Percentiles rank a stretch among this genome's conserved stretches.
Conservation (phyloP, 1,284 basidiomycete species). For the Trametes versicolor region DNA sequence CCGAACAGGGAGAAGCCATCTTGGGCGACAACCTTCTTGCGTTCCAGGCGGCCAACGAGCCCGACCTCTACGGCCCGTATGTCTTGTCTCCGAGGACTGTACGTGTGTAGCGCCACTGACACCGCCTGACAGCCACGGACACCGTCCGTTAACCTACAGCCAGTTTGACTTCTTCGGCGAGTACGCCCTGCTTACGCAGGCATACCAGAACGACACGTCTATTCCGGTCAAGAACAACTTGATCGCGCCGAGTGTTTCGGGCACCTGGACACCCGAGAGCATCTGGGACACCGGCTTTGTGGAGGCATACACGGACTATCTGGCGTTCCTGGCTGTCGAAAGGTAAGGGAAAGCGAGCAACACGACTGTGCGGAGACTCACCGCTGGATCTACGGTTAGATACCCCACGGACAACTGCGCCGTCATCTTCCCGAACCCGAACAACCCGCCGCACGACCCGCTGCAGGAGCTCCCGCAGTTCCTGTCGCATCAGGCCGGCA, state of each 20-base stretch:
- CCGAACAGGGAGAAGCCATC: slow-evolving; percentile 56
- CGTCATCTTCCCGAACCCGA: slow-evolving; percentile 44
- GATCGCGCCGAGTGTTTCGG: slow-evolving; percentile 58
- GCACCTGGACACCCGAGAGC: slow-evolving; percentile 47
- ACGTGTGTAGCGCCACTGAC: slow-evolving; percentile 26
- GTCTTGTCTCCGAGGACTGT: neutral
- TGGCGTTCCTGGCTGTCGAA: slow-evolving; percentile 58
- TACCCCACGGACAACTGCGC: slow-evolving; percentile 59
- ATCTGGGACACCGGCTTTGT: slow-evolving; percentile 61
- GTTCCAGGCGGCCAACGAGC: slow-evolving; percentile 75
- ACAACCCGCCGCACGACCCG: slow-evolving; percentile 47
- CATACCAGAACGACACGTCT: slow-evolving; percentile 52
- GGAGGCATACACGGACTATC: slow-evolving; percentile 48
- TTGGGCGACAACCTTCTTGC: slow-evolving; percentile 69
- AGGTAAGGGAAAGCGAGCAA: slow-evolving; percentile 47
- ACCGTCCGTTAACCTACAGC: slow-evolving; percentile 51
- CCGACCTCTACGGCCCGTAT: slow-evolving; percentile 63
- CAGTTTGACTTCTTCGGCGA: slow-evolving; percentile 61
- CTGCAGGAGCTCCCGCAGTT: slow-evolving; percentile 64
- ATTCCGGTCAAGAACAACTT: slow-evolving; percentile 58
- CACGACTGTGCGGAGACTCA: neutral
- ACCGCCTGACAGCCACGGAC: slow-evolving; percentile 40
- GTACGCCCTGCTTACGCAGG: slow-evolving; percentile 53
- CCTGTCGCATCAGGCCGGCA: slow-evolving; percentile 64
- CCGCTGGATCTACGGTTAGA: slow-evolving; percentile 35